Base-by-base conservation (phyloP, 169 alveolate species). In the Fabrea salina region DNA sequence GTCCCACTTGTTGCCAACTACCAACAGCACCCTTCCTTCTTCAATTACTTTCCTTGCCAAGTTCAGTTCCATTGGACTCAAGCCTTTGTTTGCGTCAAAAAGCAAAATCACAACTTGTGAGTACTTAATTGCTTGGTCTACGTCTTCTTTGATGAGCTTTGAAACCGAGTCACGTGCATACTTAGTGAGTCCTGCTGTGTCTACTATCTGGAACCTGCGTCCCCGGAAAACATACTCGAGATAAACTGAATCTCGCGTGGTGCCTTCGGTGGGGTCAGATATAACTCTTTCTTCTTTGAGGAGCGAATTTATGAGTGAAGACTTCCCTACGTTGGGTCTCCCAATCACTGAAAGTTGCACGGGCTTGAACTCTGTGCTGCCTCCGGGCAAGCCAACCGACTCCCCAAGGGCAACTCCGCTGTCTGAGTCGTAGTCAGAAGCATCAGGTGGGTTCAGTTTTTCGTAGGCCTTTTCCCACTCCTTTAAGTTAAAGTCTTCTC, bases 101-200 rank as follows among this genome's bases (percentile, higher is more conserved):
- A 87, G 25, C 5, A 86, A 66, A 16, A 87, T 37, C 3, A 86
- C 92, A n/a, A 88, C 90, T 70, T 88, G 90, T 3, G 93, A 86
- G 53, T 67, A 84, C 27, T 84, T 71, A 2, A 91, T 75, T 22
- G 85, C 72, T 37, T 81, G 50, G 39, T 83, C 59, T 3, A 89
- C 88, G 5, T 84, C 81, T 5, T 82, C 85, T 5, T 79, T 35
- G 3, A 85, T 54, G 37, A 72, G 43, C 64, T 83, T 64, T 11
- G 50, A 68, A 51, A 84, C 84, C 0, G 68, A 30, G 59, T 77
- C 54, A n/a, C 66, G 13, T 33, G 72, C 58, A 11, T 75, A 74
- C 22, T 75, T 57, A 22, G 82, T 82, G n/a, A 88, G 75, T n/a
- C 96, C 94, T n/a, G 96, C 94, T n/a, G 94, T 91, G 72, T 91